Evolutionary conservation across 805 yeast genomes (phyloP).

Genomic region (Schwanniomyces occidentalis): DNA sequence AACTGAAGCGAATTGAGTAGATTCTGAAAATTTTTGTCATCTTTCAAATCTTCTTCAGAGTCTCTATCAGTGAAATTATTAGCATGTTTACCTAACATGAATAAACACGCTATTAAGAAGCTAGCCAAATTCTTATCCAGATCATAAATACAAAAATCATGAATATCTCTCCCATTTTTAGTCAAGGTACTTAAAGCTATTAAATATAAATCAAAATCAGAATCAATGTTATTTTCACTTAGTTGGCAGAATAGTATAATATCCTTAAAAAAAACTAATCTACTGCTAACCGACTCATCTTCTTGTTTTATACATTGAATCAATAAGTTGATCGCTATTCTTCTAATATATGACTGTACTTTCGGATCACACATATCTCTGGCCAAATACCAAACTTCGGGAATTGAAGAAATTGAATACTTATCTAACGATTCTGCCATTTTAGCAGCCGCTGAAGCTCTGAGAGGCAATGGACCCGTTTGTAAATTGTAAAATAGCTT

Average conservation of each 20-base stretch:
- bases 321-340: conserved; percentile 55
- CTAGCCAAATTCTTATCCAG: conserved; percentile 22
- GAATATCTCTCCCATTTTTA: conserved; percentile 52
- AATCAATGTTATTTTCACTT: conserved; percentile 36
- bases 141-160: conserved; percentile 50
- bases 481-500: conserved; percentile 39
- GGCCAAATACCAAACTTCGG: conserved; percentile 76
- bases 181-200: conserved; percentile 49
- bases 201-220: conserved; percentile 53
- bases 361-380: conserved; percentile 52
- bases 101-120: conserved; percentile 14
- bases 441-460: conserved; percentile 52
- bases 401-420: conserved; percentile 56
- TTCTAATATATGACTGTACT: conserved; percentile 25
- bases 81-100: conserved; percentile 11
- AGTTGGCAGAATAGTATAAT: conserved; percentile 46
- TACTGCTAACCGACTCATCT: conserved; percentile 49
- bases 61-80: conserved; percentile 8
- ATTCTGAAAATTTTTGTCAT: conserved; percentile 12
- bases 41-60: conserved; percentile 1
- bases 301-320: conserved; percentile 55
- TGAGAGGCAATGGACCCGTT: conserved; percentile 32
- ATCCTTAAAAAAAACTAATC: conserved; percentile 60
- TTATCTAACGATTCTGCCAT: conserved; percentile 52
- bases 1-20: conserved; percentile 28